A percentile compares a stretch with the other conserved stretches of the same genome.
Evolutionary conservation across 2,329 filamentous ascomycete genomes (phyloP).

Genomic region (Aspergillus sp.): DNA sequence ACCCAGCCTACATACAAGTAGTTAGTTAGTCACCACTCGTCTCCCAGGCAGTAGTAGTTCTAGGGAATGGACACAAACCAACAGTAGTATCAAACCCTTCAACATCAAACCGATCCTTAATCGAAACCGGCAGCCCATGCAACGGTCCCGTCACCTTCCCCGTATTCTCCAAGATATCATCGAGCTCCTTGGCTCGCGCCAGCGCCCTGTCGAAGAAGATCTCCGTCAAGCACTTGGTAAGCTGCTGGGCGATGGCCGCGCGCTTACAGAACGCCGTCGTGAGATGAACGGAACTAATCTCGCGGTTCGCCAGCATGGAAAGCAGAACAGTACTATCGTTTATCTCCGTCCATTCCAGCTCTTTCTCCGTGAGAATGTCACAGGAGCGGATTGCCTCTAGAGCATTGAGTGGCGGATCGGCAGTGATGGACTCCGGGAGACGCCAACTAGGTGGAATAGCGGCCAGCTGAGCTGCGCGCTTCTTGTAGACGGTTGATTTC

Average conservation of each 20-base stretch:
- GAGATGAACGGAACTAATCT: slow-evolving; percentile 17
- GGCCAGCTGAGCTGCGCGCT: slow-evolving; percentile 22
- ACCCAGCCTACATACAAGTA: slow-evolving; percentile 48
- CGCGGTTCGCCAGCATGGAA: slow-evolving; percentile 13
- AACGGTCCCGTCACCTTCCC: slow-evolving; percentile 61
- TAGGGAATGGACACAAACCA: slow-evolving; percentile 18
- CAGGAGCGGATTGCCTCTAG: slow-evolving; percentile 23
- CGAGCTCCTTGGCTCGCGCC: slow-evolving; percentile 50
- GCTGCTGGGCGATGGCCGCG: slow-evolving; percentile 24
- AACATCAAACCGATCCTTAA: slow-evolving; percentile 71
- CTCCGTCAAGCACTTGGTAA: slow-evolving; percentile 24
- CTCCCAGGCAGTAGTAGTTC: not conserved
- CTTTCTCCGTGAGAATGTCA: slow-evolving; percentile 22
- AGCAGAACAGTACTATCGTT: slow-evolving; percentile 22
- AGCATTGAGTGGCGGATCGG: slow-evolving; percentile 12
- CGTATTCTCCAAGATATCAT: slow-evolving; percentile 53
- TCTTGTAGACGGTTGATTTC: slow-evolving; percentile 24
- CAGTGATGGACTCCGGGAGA: slow-evolving; percentile 17
- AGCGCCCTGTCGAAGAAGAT: slow-evolving; percentile 58
- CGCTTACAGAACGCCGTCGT: slow-evolving; percentile 26
- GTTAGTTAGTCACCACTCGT: not conserved
- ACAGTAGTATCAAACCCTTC: slow-evolving; percentile 30
- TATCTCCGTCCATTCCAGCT: slow-evolving; percentile 27
- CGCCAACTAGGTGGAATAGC: slow-evolving; percentile 27
- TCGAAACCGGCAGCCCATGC: slow-evolving; percentile 60